Base-by-base conservation (phyloP, 495 filamentous ascomycete species). In the Penicillium turbatum region DNA sequence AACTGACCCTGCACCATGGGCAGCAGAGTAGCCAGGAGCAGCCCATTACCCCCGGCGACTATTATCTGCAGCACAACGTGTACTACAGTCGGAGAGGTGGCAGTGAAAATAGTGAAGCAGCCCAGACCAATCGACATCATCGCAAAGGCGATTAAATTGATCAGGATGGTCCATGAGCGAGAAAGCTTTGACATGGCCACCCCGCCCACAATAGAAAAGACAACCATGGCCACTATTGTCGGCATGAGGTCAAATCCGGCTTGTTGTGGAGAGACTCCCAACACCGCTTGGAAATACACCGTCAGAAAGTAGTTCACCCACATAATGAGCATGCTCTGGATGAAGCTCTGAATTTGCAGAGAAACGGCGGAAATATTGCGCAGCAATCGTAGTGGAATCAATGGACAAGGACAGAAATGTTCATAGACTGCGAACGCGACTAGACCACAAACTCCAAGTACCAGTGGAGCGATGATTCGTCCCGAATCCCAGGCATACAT, bases 231-330 rank as follows among this genome's bases (percentile, higher is more conserved):
- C 12, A 49, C 17, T 15, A 46, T 34, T 11, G 24, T 57, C 6
- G 48, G 48, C 9, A 57, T 32, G 3, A 53, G n/a, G 12, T 37
- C 19, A 9, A 57, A 19, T 5, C 55, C 55, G 15, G 55, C 17
- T 6, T 34, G 43, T 3, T 30, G 73, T 0, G 61, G 43, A 2
- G 75, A 38, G 2, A 49, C 50, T 0, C 65, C 69, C 4, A 60
- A 61, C 2, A 78, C 72, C 0, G 61, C 59, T 44, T 79, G 75
- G 62, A 79, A 79, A 56, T 78, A 80, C 7, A 81, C 57, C 0
- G 77, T 73, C 0, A 82, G 38, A 51, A 77, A 79, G 59, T 72
- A 78, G 37, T 64, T 55, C n/a, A 62, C 47, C 71, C 66, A 78
- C 24, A 61, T 63, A 68, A 71, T 19, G n/a, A 51, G 21, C 15